Base-by-base conservation (phyloP, 2,329 filamentous ascomycete species). In the Endothia cerciana region DNA sequence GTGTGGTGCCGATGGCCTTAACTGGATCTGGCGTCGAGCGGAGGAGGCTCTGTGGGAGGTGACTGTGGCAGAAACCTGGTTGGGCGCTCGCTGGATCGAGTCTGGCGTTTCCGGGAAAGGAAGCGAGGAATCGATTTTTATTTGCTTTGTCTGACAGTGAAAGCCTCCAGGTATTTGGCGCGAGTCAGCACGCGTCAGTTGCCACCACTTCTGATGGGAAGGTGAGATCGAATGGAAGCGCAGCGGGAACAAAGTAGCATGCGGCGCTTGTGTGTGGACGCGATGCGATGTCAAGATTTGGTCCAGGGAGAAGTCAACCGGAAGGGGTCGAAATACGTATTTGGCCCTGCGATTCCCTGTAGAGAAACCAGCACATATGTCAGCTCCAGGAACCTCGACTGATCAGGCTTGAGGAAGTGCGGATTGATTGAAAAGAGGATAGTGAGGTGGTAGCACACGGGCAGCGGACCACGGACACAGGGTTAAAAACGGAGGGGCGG, bases 1-100 rank as follows among this genome's bases (percentile, higher is more conserved):
- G 85, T 81, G 83, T 86, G 82, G 83, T 86, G 84, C 84, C 82
- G 84, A 86, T 82, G 82, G 83, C 82, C 85, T 87, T 87, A 86
- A 85, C 85, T 87, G 81, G 81, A 87, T 87, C 83, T 85, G 85
- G 85, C 79, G 81, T 81, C 80, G 80, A 80, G 81, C 81, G 82
- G 81, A 81, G 60, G 80, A 81, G 79, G 76, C 74, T 75, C 74
- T 76, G 72, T 74, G 73, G 79, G 74, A 76, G 74, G 72, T 74
- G 75, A 77, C 78, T 79, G 81, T 85, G 78, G 82, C 82, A 81
- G 80, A 83, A 82, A 82, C 81, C 81, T 82, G 82, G 83, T 83
- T 83, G 80, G 82, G 79, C 74, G 74, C 73, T 77, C 60, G 76
- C 79, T 82, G 76, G 76, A 81, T 81, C 73, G 79, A 82, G 80